Conservation (phyloP, 2,329 filamentous ascomycete species). For the Nothopassalora personata region DNA sequence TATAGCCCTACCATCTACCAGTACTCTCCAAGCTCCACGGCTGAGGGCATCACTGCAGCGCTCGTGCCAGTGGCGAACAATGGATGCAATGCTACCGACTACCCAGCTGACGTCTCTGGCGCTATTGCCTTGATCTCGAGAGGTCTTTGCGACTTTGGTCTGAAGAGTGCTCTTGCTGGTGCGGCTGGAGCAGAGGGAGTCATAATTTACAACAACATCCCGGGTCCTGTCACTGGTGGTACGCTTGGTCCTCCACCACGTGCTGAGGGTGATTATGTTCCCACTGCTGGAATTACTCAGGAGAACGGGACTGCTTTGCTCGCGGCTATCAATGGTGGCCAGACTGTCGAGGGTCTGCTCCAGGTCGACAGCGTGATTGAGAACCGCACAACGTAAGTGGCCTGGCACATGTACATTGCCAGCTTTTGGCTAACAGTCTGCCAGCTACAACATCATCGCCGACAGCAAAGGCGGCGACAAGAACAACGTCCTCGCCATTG, state of each 20-base stretch:
- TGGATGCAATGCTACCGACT: constrained; percentile 62
- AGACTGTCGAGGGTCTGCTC: constrained; percentile 35
- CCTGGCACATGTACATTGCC: not conserved
- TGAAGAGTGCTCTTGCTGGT: constrained; percentile 64
- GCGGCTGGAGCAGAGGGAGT: constrained; percentile 65
- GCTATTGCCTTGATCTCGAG: constrained; percentile 67
- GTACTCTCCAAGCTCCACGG: constrained; percentile 51
- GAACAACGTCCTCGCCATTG: constrained; percentile 54
- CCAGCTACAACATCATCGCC: constrained; percentile 54
- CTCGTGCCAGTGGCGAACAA: constrained; percentile 55
- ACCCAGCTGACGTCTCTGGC: constrained; percentile 52
- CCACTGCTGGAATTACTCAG: constrained; percentile 62
- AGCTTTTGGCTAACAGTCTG: not conserved
- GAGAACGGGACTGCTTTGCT: constrained; percentile 55
- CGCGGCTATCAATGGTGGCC: constrained; percentile 46
- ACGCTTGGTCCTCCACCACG: constrained; percentile 63
- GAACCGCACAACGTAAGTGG: constrained; percentile 41
- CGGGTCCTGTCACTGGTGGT: constrained; percentile 47
- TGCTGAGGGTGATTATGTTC: constrained; percentile 52
- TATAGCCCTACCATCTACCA: constrained; percentile 57
- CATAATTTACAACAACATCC: constrained; percentile 68
- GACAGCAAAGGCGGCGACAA: constrained; percentile 55
- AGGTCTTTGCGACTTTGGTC: constrained; percentile 65
- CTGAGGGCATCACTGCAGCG: constrained; percentile 53
- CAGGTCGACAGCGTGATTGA: constrained; percentile 43